Percentiles rank a stretch among this genome's conserved stretches.
These are phyloP conservation scores for Flaveria bidentis DNA, from an alignment of 129 eudicot genomes.

Conservation along the genomic window DNA sequence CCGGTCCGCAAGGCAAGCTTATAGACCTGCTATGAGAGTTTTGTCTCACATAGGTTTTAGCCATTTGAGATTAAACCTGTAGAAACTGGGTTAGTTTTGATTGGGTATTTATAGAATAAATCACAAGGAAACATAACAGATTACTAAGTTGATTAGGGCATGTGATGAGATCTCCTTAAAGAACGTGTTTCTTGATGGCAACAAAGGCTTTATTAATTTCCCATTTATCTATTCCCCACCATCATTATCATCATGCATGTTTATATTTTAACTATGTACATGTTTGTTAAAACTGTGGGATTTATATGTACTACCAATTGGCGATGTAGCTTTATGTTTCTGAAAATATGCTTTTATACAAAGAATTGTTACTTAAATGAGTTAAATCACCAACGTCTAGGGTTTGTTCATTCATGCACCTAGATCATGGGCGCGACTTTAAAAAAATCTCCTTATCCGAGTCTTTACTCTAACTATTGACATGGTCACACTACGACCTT, in stretches of 20 bases:
- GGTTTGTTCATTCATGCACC: too few species aligned
- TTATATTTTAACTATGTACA: not conserved
- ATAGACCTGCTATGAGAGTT: slow-evolving; percentile 40
- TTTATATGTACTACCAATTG: slow-evolving; percentile 2
- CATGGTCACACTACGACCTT: too few species aligned
- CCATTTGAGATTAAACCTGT: slow-evolving; percentile 29
- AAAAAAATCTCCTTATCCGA: too few species aligned
- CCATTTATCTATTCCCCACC: slow-evolving; percentile 30
- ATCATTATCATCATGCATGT: not conserved
- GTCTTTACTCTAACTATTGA: too few species aligned
- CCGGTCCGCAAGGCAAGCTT: slow-evolving; percentile 46
- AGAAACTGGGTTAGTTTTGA: slow-evolving; percentile 16
- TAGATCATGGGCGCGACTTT: too few species aligned
- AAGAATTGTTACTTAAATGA: too few species aligned
- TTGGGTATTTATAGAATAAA: slow-evolving; percentile 28
- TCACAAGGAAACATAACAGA: slow-evolving; percentile 40
- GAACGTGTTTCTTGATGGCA: slow-evolving; percentile 40
- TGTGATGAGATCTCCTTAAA: slow-evolving; percentile 46
- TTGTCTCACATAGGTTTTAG: slow-evolving; percentile 39
- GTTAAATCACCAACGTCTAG: too few species aligned
- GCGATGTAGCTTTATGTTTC: not conserved
- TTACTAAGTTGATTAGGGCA: slow-evolving; percentile 41
- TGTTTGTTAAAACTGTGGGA: slow-evolving; percentile 6
- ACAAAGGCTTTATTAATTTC: slow-evolving; percentile 36
- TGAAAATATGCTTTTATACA: not conserved